A percentile compares a stretch with the other conserved stretches of the same genome.
These are phyloP conservation scores for Phytophthora sansomeana DNA, from an alignment of 352 stramenopile species.

Conservation along the genomic window DNA sequence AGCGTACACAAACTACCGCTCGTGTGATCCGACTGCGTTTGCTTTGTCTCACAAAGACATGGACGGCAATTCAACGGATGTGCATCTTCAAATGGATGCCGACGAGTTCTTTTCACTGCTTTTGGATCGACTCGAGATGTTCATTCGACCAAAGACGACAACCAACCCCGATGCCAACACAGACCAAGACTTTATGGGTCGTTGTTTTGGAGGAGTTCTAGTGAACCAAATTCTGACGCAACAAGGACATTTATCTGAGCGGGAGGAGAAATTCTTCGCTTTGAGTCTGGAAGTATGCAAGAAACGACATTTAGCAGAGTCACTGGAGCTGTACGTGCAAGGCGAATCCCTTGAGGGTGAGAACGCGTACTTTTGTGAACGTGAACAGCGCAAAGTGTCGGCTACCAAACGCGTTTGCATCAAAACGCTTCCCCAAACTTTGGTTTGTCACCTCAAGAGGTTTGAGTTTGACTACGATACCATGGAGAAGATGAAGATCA, in stretches of 20 bases:
- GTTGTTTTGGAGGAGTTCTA: conserved; percentile 77
- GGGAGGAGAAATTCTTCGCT: conserved; percentile 87
- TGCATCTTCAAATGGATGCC: conserved; percentile 84
- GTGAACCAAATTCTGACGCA: conserved; percentile 89
- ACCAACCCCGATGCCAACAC: neutral
- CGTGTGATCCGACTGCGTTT: conserved; percentile 71
- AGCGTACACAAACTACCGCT: conserved; percentile 48
- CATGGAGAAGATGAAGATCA: conserved; percentile 91
- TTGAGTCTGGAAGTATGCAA: conserved; percentile 84
- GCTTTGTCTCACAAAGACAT: conserved; percentile 73
- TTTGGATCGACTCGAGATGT: conserved; percentile 81
- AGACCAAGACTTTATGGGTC: conserved; percentile 50
- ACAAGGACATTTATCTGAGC: conserved; percentile 77
- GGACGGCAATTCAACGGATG: conserved; percentile 75
- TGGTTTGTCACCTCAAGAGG: conserved; percentile 88
- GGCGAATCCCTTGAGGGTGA: conserved; percentile 79
- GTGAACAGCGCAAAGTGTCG: conserved; percentile 71
- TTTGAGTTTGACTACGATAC: conserved; percentile 93
- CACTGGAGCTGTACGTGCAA: conserved; percentile 73
- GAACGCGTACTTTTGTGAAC: conserved; percentile 84
- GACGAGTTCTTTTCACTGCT: conserved; percentile 86
- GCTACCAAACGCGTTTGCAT: conserved; percentile 88
- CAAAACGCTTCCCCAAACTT: conserved; percentile 74
- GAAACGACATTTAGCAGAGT: conserved; percentile 69
- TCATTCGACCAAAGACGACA: conserved; percentile 29